phyloP scores from a whole-genome alignment of 345 rosid species.

The Eucalyptus viminalis region DNA sequence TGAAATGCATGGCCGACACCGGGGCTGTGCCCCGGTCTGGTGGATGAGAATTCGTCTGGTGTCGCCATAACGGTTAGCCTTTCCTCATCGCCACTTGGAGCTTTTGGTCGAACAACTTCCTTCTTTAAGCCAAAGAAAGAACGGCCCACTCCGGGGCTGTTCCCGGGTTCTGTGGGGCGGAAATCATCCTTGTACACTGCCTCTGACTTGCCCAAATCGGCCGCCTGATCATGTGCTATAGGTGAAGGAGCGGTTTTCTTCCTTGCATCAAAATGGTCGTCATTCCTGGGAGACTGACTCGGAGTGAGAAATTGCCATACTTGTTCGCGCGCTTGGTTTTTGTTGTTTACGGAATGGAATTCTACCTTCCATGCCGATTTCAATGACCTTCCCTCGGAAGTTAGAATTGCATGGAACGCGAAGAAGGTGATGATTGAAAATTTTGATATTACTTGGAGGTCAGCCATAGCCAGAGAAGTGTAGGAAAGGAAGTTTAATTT shows the following conservation, averaged over 20 bases:
- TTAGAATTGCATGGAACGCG: conserved; percentile 2
- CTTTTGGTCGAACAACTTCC: neutral
- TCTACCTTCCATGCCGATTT: neutral
- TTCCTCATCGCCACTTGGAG: neutral
- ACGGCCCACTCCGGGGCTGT: conserved; percentile 29
- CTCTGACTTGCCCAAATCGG: neutral
- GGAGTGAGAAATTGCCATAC: neutral
- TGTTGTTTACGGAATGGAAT: neutral
- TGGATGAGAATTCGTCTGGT: conserved; percentile 9
- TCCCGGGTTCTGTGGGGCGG: conserved; percentile 20
- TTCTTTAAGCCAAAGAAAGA: neutral
- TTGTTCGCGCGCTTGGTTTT: neutral
- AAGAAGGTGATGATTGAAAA: conserved; percentile 3
- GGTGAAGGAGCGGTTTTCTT: neutral
- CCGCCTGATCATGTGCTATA: neutral
- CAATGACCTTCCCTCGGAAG: conserved; percentile 14
- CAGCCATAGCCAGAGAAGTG: conserved; percentile 5
- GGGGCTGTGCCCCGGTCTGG: conserved; percentile 46
- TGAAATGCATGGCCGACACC: conserved; percentile 28
- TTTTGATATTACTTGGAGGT: neutral
- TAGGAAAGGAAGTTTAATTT: neutral
- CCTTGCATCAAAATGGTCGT: neutral
- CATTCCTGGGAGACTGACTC: neutral
- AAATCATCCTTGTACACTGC: neutral
- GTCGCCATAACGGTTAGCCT: conserved; percentile 3